phyloP scores from a whole-genome alignment of 371 early-diverging fungal genomes.

The Rhizopus stolonifer region DNA sequence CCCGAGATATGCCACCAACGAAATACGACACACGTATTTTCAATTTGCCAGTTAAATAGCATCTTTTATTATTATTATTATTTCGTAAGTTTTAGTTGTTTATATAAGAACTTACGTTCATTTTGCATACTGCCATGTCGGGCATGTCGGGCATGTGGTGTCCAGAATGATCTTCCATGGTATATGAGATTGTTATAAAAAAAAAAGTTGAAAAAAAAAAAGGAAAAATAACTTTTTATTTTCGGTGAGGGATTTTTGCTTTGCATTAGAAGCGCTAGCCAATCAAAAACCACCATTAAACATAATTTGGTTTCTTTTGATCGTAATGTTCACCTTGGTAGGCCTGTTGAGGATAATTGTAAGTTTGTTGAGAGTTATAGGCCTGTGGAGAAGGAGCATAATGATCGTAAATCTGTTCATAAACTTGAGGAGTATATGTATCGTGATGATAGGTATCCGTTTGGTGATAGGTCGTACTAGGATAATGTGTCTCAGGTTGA shows the following conservation, averaged over 20 bases:
- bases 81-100: background rate
- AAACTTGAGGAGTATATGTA: background rate
- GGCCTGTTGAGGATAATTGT: background rate
- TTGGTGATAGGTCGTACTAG: background rate
- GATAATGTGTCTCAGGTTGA: background rate
- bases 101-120: conserved; percentile 24
- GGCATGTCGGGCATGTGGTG: conserved; percentile 26
- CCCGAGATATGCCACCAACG: conserved; percentile 74
- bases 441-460: background rate
- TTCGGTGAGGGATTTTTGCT: background rate
- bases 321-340: background rate
- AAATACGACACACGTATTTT: conserved; percentile 77
- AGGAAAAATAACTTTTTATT: background rate
- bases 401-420: background rate
- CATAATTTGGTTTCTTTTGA: background rate
- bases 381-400: background rate
- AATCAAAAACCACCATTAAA: background rate
- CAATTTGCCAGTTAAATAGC: conserved; percentile 77
- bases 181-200: background rate
- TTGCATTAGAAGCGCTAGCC: background rate
- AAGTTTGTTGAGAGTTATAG: background rate
- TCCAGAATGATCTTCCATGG: conserved; percentile 24
- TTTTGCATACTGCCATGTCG: conserved; percentile 27
- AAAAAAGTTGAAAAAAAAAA: conserved; percentile 4
- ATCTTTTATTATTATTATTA: conserved; percentile 59